phyloP scores from a whole-genome alignment of 306 rosid species.

The Prunus dulcis region DNA sequence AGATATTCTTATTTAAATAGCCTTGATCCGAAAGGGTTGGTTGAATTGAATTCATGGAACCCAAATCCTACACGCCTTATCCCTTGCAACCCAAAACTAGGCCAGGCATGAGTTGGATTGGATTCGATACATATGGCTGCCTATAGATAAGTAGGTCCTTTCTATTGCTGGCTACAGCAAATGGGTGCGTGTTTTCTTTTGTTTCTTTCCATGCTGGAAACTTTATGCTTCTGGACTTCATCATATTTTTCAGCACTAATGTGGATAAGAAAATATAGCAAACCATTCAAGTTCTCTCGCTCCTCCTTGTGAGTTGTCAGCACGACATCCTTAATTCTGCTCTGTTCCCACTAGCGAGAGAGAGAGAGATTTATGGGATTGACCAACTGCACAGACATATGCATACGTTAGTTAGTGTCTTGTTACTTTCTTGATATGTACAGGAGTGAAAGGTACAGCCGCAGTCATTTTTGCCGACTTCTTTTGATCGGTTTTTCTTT shows the following conservation, averaged over 20 bases:
- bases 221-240: neutral
- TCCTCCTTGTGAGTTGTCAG: neutral
- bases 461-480: constrained; percentile 15
- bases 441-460: neutral
- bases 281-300: neutral
- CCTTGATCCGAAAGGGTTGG: too few species aligned
- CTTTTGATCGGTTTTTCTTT: neutral
- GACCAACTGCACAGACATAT: neutral
- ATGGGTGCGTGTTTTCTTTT: too few species aligned
- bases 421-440: neutral
- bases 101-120: too few species aligned
- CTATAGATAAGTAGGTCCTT: too few species aligned
- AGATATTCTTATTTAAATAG: too few species aligned
- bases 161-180: too few species aligned
- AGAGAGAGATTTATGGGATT: neutral
- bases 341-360: neutral
- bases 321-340: neutral
- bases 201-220: too few species aligned
- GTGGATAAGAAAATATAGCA: neutral
- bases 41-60: too few species aligned
- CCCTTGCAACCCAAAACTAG: too few species aligned
- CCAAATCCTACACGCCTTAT: too few species aligned
- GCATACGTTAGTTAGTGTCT: neutral
- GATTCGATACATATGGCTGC: too few species aligned
- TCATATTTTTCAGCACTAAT: neutral